Base-by-base conservation (phyloP, 2,329 filamentous ascomycete species). In the Teratosphaeria nubilosa region DNA sequence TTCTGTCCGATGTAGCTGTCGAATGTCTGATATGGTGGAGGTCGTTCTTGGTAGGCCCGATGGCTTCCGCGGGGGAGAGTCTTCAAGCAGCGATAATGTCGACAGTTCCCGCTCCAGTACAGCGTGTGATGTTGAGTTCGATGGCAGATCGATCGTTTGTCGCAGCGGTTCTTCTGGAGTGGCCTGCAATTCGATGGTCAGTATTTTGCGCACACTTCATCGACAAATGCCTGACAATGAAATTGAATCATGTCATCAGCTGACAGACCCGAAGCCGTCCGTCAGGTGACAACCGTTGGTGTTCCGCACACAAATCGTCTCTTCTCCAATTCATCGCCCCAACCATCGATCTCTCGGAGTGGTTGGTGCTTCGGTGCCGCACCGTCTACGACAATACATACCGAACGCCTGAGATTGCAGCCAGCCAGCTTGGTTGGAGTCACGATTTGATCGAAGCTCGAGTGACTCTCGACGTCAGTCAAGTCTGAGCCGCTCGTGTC, bases 361-460 rank as follows among this genome's bases (percentile, higher is more conserved):
- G 27, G 7, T 2, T 30, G 27, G 27, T 30, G 27, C 5, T 30
- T 30, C 5, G 5, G 5, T 30, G 27, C 7, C 5, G 27, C 27
- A 30, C 2, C 27, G 7, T 30, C 5, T 30, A n/a, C 27, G 27
- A 30, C 7, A 30, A 30, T 30, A 30, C 27, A 7, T 30, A 30
- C 27, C 27, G 27, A 1, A 7, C 27, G 27, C 7, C 5, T 30
- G 27, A 5, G 27, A 30, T 30, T 4, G 27, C 27, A 7, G 27
- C 27, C 27, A 30, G 5, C 7, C 27, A 30, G 25, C 24, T 62
- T 60, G 20, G 59, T 60, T 3, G 68, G 68, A n/a, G 66, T 69
- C 55, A 64, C 58, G 37, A 69, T 62, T 27, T 68, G 60, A 31
- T 65, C 61, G 56, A 68, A 68, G 61, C 64, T 67, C n/a, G 63